Conservation (phyloP, 306 rosid species). For the Pyrus betulifolia region DNA sequence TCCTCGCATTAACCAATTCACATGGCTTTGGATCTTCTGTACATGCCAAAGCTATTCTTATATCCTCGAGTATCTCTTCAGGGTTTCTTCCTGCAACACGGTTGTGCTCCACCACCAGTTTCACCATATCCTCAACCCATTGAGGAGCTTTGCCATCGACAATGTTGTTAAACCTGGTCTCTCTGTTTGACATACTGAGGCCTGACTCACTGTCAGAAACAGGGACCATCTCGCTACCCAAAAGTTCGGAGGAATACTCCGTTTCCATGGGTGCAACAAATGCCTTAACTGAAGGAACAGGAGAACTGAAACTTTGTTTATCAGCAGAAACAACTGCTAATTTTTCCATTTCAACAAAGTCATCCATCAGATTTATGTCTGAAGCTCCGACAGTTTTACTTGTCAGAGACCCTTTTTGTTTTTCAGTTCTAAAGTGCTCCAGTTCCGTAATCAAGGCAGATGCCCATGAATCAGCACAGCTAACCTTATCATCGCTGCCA, state of each 20-base stretch:
- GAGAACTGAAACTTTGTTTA: conserved; percentile 26
- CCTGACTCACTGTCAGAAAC: conserved; percentile 30
- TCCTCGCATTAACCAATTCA: conserved; percentile 13
- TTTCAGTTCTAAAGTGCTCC: conserved; percentile 57
- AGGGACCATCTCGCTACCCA: conserved; percentile 34
- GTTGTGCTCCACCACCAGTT: conserved; percentile 49
- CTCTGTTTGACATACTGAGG: conserved; percentile 29
- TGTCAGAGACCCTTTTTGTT: conserved; percentile 34
- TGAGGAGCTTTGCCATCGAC: conserved; percentile 31
- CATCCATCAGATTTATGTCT: conserved; percentile 85
- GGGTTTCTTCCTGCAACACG: conserved; percentile 30
- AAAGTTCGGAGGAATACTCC: conserved; percentile 25
- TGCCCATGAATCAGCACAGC: conserved; percentile 74
- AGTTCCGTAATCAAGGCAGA: conserved; percentile 69
- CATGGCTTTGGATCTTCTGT: conserved; percentile 15
- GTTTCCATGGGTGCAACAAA: conserved; percentile 29
- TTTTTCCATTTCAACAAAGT: conserved; percentile 91
- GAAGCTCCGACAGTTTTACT: conserved; percentile 47
- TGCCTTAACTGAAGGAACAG: conserved; percentile 32
- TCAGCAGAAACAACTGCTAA: conserved; percentile 63
- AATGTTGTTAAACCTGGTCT: conserved; percentile 21
- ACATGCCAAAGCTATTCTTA: conserved; percentile 39
- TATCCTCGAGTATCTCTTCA: conserved; percentile 39
- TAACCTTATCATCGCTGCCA: conserved; percentile 76
- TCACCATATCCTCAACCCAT: conserved; percentile 55